Conservation (phyloP, 352 stramenopile genomes). For the Pythium folliculosum region DNA sequence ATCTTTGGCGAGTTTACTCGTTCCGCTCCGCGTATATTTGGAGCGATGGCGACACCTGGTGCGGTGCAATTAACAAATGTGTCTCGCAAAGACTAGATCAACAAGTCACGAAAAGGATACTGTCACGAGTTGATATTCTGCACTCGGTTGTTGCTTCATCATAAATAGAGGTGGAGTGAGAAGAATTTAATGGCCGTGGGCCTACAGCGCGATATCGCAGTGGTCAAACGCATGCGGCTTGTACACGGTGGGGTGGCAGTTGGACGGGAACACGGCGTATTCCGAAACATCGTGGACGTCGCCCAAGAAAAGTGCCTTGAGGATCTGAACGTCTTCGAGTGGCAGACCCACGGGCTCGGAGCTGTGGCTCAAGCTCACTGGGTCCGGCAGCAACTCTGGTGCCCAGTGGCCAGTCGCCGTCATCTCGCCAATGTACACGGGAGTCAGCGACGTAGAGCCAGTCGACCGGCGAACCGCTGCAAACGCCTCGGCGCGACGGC, state of each 20-base stretch:
- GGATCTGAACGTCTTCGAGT: constrained; percentile 11
- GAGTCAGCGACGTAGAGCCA: too few relatives aligned
- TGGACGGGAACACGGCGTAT: not conserved
- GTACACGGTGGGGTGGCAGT: not conserved
- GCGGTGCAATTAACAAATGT: too few relatives aligned
- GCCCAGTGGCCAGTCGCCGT: not conserved
- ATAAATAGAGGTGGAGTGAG: not conserved
- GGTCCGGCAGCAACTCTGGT: constrained; percentile 8
- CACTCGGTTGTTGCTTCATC: not conserved
- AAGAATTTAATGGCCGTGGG: not conserved
- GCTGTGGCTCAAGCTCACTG: constrained; percentile 2
- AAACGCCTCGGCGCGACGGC: not conserved
- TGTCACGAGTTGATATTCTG: not conserved
- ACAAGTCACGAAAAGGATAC: not conserved
- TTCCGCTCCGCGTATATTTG: too few relatives aligned
- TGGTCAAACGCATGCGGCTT: constrained; percentile 11
- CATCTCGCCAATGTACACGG: not conserved
- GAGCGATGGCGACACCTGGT: too few relatives aligned
- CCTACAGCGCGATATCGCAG: constrained; percentile 6
- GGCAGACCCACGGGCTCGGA: not conserved
- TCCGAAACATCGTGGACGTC: not conserved
- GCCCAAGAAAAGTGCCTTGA: constrained; percentile 12
- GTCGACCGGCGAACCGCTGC: not conserved
- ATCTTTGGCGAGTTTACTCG: too few relatives aligned
- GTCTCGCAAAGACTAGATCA: not conserved